Base-by-base conservation (phyloP, 352 stramenopile genomes). In the Globisporangium parvum region DNA sequence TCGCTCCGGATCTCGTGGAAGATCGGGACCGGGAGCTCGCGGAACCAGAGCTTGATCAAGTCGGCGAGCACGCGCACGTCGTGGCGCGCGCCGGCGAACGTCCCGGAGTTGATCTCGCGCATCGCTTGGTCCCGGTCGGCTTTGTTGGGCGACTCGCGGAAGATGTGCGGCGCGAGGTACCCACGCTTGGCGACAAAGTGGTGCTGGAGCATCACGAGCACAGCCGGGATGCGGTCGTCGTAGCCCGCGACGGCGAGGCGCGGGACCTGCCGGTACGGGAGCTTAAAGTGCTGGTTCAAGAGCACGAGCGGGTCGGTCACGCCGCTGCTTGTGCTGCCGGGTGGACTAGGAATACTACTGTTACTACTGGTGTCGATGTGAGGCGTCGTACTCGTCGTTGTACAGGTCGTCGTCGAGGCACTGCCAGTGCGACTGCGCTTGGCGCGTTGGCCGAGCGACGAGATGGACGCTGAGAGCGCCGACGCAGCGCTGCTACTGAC, bases 1-100 rank as follows among this genome's bases (percentile, higher is more conserved):
- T 78, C 68, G 47, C 71, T 58, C 14, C 79, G 77, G 31, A 96
- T 77, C 51, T 86, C 67, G 61, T 95, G 85, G 48, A 96, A 66
- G 44, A 96, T 80, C 23, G 81, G 82, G n/a, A 82, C 59, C 0
- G 85, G 80, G 0, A 96, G 71, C 42, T 95, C 83, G 0, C 88
- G 78, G 62, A 96, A 96, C 79, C 81, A 96, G 42, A 95, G 60
- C 60, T 96, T 96, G 66, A 96, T 87, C 3, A 96, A 67, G 59
- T 96, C 89, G 0, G 83, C 88, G 10, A 95, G 62, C 46, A 96
- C 82, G 26, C 89, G 81, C 46, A 94, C 78, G 47, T 96, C 86
- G 31, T 82, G 68, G 20, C 62, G 64, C 1, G 66, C 73, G 31
- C 82, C 85, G 33, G 55, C 62, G 54, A 93, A 93, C 41, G 71